These are phyloP conservation scores for Taphrina confusa DNA, from an alignment of 1,139 yeast species.

Conservation along the genomic window DNA sequence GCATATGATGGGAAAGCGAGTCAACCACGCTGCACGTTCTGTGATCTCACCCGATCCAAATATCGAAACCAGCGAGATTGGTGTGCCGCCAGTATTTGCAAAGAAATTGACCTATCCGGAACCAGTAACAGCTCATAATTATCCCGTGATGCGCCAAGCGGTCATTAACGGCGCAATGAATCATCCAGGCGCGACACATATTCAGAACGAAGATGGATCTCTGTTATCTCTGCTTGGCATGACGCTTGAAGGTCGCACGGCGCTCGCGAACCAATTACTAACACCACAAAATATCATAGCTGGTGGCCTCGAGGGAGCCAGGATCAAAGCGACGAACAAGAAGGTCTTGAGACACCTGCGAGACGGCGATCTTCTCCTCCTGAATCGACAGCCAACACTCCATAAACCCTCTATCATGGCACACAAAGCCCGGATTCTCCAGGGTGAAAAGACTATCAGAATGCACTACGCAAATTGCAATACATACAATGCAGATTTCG, in stretches of 20 bases:
- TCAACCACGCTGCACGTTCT: constrained; percentile 96
- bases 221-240: constrained; percentile 79
- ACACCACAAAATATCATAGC: constrained; percentile 65
- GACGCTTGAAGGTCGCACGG: constrained; percentile 91
- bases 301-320: constrained; percentile 44
- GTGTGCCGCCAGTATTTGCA: constrained; percentile 98
- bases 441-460: constrained; percentile 94
- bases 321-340: constrained; percentile 63
- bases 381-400: constrained; percentile 99
- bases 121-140: constrained; percentile 94
- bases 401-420: constrained; percentile 99
- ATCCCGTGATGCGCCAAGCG: constrained; percentile 86
- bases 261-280: constrained; percentile 90
- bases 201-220: constrained; percentile 95
- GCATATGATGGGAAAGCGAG: constrained; percentile 99
- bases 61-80: constrained; percentile 95
- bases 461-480: constrained; percentile 98
- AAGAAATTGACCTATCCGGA: constrained; percentile 94
- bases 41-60: constrained; percentile 99
- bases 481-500: constrained; percentile 98
- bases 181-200: constrained; percentile 99
- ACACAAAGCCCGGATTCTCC: constrained; percentile 92
- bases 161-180: constrained; percentile 95
- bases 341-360: constrained; percentile 93
- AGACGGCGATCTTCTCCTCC: constrained; percentile 90